Evolutionary conservation across 805 yeast genomes (phyloP).

Genomic region (Teunomyces kruisii): DNA sequence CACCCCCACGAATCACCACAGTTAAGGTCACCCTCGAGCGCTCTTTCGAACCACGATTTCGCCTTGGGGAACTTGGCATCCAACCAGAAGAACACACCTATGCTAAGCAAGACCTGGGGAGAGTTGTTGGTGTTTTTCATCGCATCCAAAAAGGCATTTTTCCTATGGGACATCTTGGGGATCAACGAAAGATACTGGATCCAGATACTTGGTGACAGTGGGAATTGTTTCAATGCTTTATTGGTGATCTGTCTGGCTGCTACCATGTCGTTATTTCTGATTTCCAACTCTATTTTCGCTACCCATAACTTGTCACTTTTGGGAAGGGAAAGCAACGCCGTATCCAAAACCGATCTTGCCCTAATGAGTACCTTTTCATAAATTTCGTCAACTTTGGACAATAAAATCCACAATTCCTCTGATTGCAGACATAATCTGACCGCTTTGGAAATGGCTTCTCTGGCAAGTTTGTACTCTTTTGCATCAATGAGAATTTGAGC

Average conservation of each 20-base stretch:
- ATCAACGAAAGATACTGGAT: constrained; percentile 50
- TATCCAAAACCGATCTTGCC: constrained; percentile 73
- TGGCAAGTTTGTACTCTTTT: constrained; percentile 38
- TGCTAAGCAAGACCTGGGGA: constrained; percentile 54
- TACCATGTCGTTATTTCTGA: constrained; percentile 41
- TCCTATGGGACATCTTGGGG: constrained; percentile 49
- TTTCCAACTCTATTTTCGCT: constrained; percentile 60
- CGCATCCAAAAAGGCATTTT: constrained; percentile 67
- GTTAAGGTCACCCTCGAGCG: constrained; percentile 51
- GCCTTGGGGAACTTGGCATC: constrained; percentile 67
- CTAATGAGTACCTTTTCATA: constrained; percentile 43
- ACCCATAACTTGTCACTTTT: constrained; percentile 54
- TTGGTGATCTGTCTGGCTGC: constrained; percentile 57
- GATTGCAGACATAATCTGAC: constrained; percentile 46
- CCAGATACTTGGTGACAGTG: constrained; percentile 67
- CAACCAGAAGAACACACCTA: constrained; percentile 67
- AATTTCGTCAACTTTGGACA: constrained; percentile 49
- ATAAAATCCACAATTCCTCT: constrained; percentile 52
- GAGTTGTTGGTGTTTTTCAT: constrained; percentile 63
- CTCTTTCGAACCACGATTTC: constrained; percentile 70
- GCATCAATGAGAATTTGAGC: constrained; percentile 51
- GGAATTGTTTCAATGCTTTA: constrained; percentile 58
- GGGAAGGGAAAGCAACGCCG: constrained; percentile 50
- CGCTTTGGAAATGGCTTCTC: constrained; percentile 50
- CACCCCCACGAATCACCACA: constrained; percentile 81